phyloP scores from a whole-genome alignment of 345 rosid genomes.

The Populus nigra region DNA sequence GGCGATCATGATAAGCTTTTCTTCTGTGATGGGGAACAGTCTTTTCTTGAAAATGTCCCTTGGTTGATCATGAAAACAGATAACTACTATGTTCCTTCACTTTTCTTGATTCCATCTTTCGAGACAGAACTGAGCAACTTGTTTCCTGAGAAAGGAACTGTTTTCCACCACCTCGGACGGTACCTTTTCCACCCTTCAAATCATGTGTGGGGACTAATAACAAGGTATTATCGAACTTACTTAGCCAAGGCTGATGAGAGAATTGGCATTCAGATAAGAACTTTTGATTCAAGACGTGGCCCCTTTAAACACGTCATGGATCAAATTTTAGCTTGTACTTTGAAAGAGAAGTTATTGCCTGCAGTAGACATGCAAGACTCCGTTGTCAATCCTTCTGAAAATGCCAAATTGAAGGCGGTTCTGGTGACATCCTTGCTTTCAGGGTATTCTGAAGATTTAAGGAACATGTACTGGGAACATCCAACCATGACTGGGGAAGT shows the following conservation, averaged over 20 bases:
- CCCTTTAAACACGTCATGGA: conserved; percentile 27
- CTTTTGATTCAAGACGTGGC: conserved; percentile 22
- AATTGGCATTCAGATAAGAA: conserved; percentile 27
- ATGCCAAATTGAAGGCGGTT: conserved; percentile 23
- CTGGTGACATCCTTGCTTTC: conserved; percentile 18
- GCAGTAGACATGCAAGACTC: conserved; percentile 21
- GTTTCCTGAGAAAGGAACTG: conserved; percentile 26
- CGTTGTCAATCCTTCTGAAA: neutral
- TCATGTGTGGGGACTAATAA: conserved; percentile 29
- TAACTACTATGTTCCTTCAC: conserved; percentile 28
- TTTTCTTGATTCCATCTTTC: conserved; percentile 23
- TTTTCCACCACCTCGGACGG: conserved; percentile 27
- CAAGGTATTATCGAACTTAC: conserved; percentile 25
- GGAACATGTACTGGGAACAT: conserved; percentile 25
- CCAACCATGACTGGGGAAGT: conserved; percentile 22
- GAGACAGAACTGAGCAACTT: conserved; percentile 22
- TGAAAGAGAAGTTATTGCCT: conserved; percentile 24
- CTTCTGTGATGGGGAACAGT: conserved; percentile 26
- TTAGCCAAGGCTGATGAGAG: conserved; percentile 28
- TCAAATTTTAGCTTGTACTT: conserved; percentile 29
- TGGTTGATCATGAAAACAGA: conserved; percentile 27
- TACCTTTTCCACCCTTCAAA: conserved; percentile 29
- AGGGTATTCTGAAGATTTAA: conserved; percentile 22
- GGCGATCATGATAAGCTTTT: conserved; percentile 27
- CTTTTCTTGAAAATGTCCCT: conserved; percentile 20